Base-by-base conservation (phyloP, 1,139 yeast genomes). In the Entelexis paramagnoliae region DNA sequence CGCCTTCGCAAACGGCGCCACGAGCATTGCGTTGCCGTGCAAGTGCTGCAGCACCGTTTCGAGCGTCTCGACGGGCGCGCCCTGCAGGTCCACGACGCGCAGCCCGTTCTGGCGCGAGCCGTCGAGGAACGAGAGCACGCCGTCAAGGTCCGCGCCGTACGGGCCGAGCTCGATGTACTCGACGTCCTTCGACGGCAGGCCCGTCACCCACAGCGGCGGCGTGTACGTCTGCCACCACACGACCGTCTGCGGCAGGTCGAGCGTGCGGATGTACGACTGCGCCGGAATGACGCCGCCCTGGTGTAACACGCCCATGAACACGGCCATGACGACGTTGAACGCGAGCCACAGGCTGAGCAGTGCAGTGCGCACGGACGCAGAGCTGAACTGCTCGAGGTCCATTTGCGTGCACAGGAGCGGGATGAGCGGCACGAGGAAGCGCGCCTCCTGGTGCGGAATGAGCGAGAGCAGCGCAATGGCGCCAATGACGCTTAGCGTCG, bases 201-300 rank as follows among this genome's bases (percentile, higher is more conserved):
- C 85, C 46, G 86, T 68, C 53, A 89, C 64, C 95, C 96, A 89
- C 3, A 86, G 75, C 0, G 98, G 97, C 0, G 97, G 97, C 1
- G 88, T 76, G 62, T 89, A 91, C 0, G 96, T 87, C 64, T 89
- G 80, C 96, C 97, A 91, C 91, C 95, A 91, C 2, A 87, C 63
- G 38, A 81, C 78, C 0, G 76, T 63, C 2, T 66, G 63, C 2
- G 64, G 55, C 1, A 57, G 20, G 7, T 30, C 51, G 16, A 55
- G 17, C 2, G 52, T 50, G 22, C 60, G 49, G 7, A 58, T 40
- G 54, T 68, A 66, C 14, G 69, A 72, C 49, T 85, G 70, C 0
- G 83, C 83, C 0, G 87, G 83, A 0, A 91, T 70, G 0, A 91
- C 79, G 0, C 98, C 99, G 39, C 93, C 89, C 68, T 93, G 98